phyloP scores from a whole-genome alignment of 371 early-diverging fungal species.

The Actinomucor elegans region DNA sequence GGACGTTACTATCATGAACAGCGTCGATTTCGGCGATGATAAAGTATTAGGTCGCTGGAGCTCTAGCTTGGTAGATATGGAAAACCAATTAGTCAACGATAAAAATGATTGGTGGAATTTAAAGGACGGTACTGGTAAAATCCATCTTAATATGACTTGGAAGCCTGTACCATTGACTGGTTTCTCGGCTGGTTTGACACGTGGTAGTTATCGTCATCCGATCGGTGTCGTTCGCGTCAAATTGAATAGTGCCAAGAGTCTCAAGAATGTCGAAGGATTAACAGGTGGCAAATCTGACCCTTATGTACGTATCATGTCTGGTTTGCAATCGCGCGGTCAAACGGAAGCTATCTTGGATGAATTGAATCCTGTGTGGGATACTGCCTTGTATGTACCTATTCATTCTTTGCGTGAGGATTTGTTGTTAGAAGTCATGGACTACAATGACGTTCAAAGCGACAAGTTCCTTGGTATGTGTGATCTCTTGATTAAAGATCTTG shows the following conservation, averaged over 20 bases:
- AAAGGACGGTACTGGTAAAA: constrained; percentile 37
- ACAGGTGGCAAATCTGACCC: constrained; percentile 78
- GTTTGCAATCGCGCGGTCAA: constrained; percentile 47
- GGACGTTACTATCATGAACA: constrained; percentile 20
- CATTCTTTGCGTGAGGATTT: constrained; percentile 63
- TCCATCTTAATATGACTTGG: constrained; percentile 43
- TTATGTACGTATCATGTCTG: constrained; percentile 65
- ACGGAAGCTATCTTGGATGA: constrained; percentile 67
- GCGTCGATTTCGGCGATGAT: constrained; percentile 29
- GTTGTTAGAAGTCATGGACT: constrained; percentile 73
- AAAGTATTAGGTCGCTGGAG: constrained; percentile 21
- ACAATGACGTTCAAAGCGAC: constrained; percentile 58
- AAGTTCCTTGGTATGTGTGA: constrained; percentile 59
- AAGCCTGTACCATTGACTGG: constrained; percentile 46
- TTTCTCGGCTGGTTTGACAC: constrained; percentile 32
- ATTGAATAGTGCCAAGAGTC: constrained; percentile 60
- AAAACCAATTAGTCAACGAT: constrained; percentile 19
- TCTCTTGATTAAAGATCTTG: constrained; percentile 27
- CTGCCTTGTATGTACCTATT: constrained; percentile 64
- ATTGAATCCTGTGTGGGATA: constrained; percentile 83
- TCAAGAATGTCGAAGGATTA: constrained; percentile 65
- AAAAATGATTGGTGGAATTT: constrained; percentile 50
- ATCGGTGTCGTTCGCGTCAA: constrained; percentile 79
- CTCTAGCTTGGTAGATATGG: constrained; percentile 19
- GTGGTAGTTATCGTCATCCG: constrained; percentile 47